These are phyloP conservation scores for Hibiscus syriacus DNA, from an alignment of 345 rosid genomes.

Conservation along the genomic window DNA sequence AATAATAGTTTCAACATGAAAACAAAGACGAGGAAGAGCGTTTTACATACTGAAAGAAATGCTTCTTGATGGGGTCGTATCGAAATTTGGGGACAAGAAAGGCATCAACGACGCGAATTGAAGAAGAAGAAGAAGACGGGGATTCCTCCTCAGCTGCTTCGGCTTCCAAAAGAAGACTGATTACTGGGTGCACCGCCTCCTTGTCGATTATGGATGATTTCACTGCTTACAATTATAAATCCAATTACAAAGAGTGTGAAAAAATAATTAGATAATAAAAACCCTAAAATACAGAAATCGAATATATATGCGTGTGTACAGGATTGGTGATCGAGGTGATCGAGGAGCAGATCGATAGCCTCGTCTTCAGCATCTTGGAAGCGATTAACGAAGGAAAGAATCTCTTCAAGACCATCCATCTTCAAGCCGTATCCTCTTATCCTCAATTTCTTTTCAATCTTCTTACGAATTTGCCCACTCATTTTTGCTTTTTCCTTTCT, in stretches of 20 bases:
- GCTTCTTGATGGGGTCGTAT: constrained; percentile 68
- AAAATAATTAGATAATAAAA: background rate
- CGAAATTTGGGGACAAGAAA: constrained; percentile 73
- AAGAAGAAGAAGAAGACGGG: constrained; percentile 25
- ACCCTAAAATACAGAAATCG: background rate
- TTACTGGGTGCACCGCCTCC: constrained; percentile 49
- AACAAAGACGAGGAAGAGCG: background rate
- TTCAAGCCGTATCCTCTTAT: constrained; percentile 66
- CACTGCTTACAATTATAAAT: constrained; percentile 27
- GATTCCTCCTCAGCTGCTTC: constrained; percentile 50
- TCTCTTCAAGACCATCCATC: constrained; percentile 64
- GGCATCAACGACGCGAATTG: constrained; percentile 59
- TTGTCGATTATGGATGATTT: constrained; percentile 60
- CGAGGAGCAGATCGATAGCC: constrained; percentile 75
- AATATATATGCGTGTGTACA: constrained; percentile 20
- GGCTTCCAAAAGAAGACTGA: constrained; percentile 56
- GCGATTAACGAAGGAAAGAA: constrained; percentile 49
- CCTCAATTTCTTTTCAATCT: constrained; percentile 66
- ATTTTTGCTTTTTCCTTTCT: constrained; percentile 21
- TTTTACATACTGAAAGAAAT: constrained; percentile 51
- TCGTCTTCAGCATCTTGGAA: constrained; percentile 64
- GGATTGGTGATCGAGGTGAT: constrained; percentile 52
- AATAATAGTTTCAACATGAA: background rate
- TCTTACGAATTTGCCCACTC: constrained; percentile 45
- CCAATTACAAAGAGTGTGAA: background rate